phyloP scores from a whole-genome alignment of 2,329 filamentous ascomycete genomes.

The Diaporthe australafricana region DNA sequence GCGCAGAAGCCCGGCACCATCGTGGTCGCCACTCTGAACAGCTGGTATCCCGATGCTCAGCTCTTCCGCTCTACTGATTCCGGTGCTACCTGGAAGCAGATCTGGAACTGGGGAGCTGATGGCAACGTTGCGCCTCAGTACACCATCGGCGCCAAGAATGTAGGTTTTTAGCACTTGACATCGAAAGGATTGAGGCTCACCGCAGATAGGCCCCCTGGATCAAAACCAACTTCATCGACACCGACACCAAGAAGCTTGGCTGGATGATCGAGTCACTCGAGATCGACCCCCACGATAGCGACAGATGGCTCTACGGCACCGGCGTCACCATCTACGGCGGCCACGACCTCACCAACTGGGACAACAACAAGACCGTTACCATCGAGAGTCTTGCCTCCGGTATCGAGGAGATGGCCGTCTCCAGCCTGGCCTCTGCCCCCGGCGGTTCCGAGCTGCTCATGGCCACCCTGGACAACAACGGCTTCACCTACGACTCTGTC shows the following conservation, averaged over 20 bases:
- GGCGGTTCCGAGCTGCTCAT: constrained; percentile 63
- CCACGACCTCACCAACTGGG: constrained; percentile 66
- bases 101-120: constrained; percentile 64
- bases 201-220: constrained; percentile 64
- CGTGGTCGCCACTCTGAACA: constrained; percentile 67
- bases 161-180: not conserved
- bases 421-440: constrained; percentile 61
- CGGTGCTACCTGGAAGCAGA: constrained; percentile 62
- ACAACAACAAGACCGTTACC: constrained; percentile 59
- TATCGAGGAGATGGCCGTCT: constrained; percentile 65
- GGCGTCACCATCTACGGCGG: constrained; percentile 56
- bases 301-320: constrained; percentile 71
- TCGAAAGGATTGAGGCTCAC: not conserved
- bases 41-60: constrained; percentile 69
- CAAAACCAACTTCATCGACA: constrained; percentile 58
- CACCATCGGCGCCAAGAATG: constrained; percentile 50
- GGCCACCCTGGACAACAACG: constrained; percentile 63
- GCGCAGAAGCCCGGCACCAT: constrained; percentile 65
- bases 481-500: constrained; percentile 59
- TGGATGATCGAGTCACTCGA: constrained; percentile 72
- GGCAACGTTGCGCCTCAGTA: constrained; percentile 60
- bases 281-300: constrained; percentile 68
- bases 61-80: constrained; percentile 67
- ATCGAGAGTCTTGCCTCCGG: constrained; percentile 64
- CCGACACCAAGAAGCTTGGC: constrained; percentile 62